Conservation (phyloP, 2,329 filamentous ascomycete species). For the Aaosphaeria arxii region DNA sequence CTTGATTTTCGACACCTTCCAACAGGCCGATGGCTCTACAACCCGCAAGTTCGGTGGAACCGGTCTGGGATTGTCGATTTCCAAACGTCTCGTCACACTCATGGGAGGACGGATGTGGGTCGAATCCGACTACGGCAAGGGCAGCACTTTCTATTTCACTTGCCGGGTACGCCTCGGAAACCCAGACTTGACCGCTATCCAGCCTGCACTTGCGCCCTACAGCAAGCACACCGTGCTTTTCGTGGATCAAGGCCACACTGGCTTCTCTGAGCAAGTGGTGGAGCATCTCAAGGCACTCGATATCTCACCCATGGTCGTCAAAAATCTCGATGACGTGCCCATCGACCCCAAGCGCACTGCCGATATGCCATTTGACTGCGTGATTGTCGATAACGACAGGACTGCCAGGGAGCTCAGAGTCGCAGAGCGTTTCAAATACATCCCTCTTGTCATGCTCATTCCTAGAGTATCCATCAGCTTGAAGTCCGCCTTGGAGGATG, state of each 20-base stretch:
- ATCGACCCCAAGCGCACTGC: conserved; percentile 43
- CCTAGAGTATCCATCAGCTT: conserved; percentile 87
- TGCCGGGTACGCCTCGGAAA: conserved; percentile 84
- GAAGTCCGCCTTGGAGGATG: conserved; percentile 89
- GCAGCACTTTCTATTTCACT: conserved; percentile 95
- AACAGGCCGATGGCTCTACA: conserved; percentile 95
- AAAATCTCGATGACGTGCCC: conserved; percentile 67
- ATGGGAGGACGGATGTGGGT: conserved; percentile 98
- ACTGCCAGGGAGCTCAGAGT: conserved; percentile 82
- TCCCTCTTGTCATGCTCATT: conserved; percentile 89
- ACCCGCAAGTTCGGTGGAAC: conserved; percentile 95
- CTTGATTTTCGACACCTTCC: conserved; percentile 98
- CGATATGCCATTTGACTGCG: conserved; percentile 79
- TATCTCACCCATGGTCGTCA: conserved; percentile 79
- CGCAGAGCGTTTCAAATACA: conserved; percentile 95
- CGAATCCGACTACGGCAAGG: conserved; percentile 84
- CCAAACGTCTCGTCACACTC: conserved; percentile 87
- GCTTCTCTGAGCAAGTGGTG: conserved; percentile 71
- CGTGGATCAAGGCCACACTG: conserved; percentile 85
- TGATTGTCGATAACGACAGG: conserved; percentile 90
- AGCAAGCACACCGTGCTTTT: conserved; percentile 89
- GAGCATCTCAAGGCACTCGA: conserved; percentile 76
- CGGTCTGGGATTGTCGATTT: conserved; percentile 89
- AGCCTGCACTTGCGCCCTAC: conserved; percentile 85
- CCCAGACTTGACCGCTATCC: conserved; percentile 72